Base-by-base conservation (phyloP, 2,329 filamentous ascomycete genomes). In the Aspergillus tubingensis region DNA sequence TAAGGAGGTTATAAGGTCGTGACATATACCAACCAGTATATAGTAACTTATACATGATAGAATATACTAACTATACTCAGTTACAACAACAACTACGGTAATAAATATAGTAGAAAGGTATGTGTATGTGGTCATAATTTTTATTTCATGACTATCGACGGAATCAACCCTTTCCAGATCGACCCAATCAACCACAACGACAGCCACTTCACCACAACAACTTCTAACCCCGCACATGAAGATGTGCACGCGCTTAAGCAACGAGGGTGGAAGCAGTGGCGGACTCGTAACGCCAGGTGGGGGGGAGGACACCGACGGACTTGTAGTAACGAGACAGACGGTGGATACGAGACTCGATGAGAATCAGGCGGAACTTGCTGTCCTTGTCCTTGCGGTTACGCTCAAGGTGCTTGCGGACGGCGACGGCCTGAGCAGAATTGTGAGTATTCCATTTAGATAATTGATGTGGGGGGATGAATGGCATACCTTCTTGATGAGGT, bases 311-410 rank as follows among this genome's bases (percentile, higher is more conserved):
- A 83, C 87, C 86, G 75, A 89, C 94, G 80, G 92, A 94, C 91
- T 97, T 98, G 91, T 98, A 99, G 91, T 98, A 98, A 75, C 95
- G 91, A 79, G 92, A 95, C 73, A 99, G 91, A 86, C 95, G 94
- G 91, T 99, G 95, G 84, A 99, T 98, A 84, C 96, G 92, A 80
- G 95, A 98, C 88, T 99, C 95, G 84, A 99, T 96, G 75, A 99
- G 91, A 94, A 99, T 99, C 71, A 99, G 91, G 80, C 95, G 94
- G 91, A 99, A 99, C 88, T 99, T 99, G 87, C 90, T 91, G 88
- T 99, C 95, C 87, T 92, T 96, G 88, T 99, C 95, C 89, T 99
- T 99, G 85, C 95, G 94, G 90, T 99, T 99, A 84, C 92, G 92
- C 89, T 97, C 92, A 73, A 99, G 92, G 85, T 99, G 96, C 91